phyloP scores from a whole-genome alignment of 306 rosid genomes.

The Corylus americana region DNA sequence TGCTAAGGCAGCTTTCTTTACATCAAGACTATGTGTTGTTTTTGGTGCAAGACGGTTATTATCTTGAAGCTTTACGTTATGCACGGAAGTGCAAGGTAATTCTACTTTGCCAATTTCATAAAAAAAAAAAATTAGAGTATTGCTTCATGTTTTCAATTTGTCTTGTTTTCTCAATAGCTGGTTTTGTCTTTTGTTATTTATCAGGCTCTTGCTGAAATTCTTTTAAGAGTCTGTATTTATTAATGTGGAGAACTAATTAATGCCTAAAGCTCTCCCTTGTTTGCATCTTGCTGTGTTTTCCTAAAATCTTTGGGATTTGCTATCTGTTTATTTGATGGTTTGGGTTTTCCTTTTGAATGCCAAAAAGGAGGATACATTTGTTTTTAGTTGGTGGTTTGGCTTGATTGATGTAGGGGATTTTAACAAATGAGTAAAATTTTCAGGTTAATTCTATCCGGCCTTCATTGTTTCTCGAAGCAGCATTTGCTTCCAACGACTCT shows the following conservation, averaged over 20 bases:
- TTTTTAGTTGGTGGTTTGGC: constrained; percentile 10
- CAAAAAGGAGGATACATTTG: neutral
- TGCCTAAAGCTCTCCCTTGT: neutral
- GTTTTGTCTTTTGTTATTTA: neutral
- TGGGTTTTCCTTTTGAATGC: neutral
- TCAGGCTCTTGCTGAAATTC: neutral
- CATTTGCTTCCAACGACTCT: constrained; percentile 62
- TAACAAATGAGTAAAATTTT: constrained; percentile 30
- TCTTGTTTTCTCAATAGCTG: neutral
- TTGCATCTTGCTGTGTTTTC: neutral
- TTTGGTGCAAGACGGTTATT: constrained; percentile 89
- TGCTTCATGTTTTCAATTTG: constrained; percentile 7
- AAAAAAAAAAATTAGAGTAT: neutral
- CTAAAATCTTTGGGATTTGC: neutral
- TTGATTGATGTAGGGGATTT: constrained; percentile 13
- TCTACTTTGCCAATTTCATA: constrained; percentile 22
- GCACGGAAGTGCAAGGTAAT: constrained; percentile 77
- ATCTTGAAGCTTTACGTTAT: constrained; percentile 88
- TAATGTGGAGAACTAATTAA: neutral
- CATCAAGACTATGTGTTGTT: constrained; percentile 82
- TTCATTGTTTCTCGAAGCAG: constrained; percentile 87
- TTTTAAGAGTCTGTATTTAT: neutral
- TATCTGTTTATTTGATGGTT: neutral
- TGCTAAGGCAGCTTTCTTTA: constrained; percentile 90
- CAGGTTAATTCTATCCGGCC: constrained; percentile 84